Base-by-base conservation (phyloP, 2,329 filamentous ascomycete genomes). In the Stachybotrys elegans region DNA sequence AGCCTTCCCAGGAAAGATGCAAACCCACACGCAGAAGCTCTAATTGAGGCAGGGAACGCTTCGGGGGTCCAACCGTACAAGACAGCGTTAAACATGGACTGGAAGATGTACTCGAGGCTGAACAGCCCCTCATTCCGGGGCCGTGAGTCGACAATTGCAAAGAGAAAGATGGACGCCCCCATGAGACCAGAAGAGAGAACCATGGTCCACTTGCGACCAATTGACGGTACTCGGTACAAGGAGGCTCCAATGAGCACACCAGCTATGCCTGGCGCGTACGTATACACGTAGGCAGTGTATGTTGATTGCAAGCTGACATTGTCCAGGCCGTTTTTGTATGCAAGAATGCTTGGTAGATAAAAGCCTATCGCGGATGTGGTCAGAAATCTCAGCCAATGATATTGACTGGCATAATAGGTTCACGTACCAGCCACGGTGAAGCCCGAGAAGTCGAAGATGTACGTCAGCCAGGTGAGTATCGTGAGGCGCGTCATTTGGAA, bases 1-100 rank as follows among this genome's bases (percentile, higher is more conserved):
- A 81, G 43, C 2, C 78, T 59, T 2, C 78, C 78, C 75, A 75
- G 80, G 53, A 79, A 81, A 47, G 73, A 75, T 2, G 77, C 75
- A 12, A 80, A 48, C 0, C 79, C 78, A 51, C 72, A 75, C 0
- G 78, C 78, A 0, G 76, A 78, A 3, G 76, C 78, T 1, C 77
- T 65, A 36, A 75, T 66, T 0, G 76, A 72, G 3, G 71, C 74
- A 0, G 76, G 76, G 58, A 81, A 81, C 1, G 75, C 74, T 51
- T 81, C 76, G 0, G 78, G 78, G 0, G 77, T 81, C 58, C 68
- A 73, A 0, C 67, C 70, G 43, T 70, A 73, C 35, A 64, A 44
- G 0, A 62, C 60, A 8, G 49, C 58, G 12, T 57, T 62, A 44
- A 60, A 63, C 53, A 66, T 66, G 43, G 70, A 70, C 13, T 68